phyloP scores from a whole-genome alignment of 768 basidiomycete genomes.

The Lactarius vividus region DNA sequence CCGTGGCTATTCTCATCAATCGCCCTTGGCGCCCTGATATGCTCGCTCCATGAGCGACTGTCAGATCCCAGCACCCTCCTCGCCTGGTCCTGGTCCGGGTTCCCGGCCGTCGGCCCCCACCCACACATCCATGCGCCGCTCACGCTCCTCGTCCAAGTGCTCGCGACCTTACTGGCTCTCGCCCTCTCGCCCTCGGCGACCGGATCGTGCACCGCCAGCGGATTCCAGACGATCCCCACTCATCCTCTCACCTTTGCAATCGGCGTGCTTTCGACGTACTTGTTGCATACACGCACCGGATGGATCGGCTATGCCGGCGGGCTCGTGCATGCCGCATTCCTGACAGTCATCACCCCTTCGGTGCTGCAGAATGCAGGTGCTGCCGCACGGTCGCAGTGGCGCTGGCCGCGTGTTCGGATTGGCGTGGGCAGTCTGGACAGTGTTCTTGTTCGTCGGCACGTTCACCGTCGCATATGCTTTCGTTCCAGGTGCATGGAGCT shows the following conservation, averaged over 20 bases:
- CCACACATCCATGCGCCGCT: conserved; percentile 69
- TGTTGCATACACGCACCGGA: conserved; percentile 57
- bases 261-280: conserved; percentile 51
- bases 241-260: conserved; percentile 54
- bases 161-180: conserved; percentile 51
- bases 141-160: conserved; percentile 59
- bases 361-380: conserved; percentile 49
- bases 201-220: neutral
- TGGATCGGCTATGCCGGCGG: conserved; percentile 73
- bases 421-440: conserved; percentile 57
- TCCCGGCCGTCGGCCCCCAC: conserved; percentile 66
- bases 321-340: conserved; percentile 57
- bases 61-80: conserved; percentile 76
- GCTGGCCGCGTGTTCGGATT: conserved; percentile 51
- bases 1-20: conserved; percentile 46
- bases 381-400: conserved; percentile 32
- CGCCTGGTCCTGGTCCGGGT: conserved; percentile 92
- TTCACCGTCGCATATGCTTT: conserved; percentile 92
- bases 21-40: conserved; percentile 66
- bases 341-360: conserved; percentile 60
- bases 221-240: conserved; percentile 32
- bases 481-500: conserved; percentile 71
- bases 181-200: conserved; percentile 29
- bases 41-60: conserved; percentile 68
- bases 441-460: conserved; percentile 66